A percentile compares a stretch with the other conserved stretches of the same genome.
Evolutionary conservation across 495 filamentous ascomycete genomes (phyloP).

Genomic region (Lasiosphaeris hirsuta): DNA sequence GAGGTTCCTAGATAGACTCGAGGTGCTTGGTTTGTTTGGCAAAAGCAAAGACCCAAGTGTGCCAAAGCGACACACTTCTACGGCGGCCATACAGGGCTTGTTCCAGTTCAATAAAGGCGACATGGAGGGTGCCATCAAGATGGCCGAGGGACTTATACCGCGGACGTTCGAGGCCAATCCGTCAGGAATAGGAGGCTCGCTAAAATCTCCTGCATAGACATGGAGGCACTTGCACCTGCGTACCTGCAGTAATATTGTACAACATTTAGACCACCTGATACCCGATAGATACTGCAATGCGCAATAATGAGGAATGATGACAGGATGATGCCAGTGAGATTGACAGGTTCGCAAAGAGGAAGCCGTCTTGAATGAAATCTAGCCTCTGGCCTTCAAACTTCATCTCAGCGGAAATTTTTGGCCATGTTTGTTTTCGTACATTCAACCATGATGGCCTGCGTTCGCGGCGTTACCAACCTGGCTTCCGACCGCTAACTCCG

Average conservation of each 20-base stretch:
- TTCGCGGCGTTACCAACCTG: too few relatives aligned
- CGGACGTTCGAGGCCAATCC: slow-evolving; percentile 46
- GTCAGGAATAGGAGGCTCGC: slow-evolving; percentile 18
- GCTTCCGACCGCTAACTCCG: too few relatives aligned
- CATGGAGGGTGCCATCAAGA: slow-evolving; percentile 79
- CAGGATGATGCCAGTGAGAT: too few relatives aligned
- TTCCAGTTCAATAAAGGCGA: slow-evolving; percentile 93
- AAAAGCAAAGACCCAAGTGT: slow-evolving; percentile 35
- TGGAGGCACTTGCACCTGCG: background rate
- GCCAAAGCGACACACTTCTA: slow-evolving; percentile 61
- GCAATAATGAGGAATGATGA: too few relatives aligned
- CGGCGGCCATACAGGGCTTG: slow-evolving; percentile 86
- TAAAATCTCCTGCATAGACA: slow-evolving; percentile 29
- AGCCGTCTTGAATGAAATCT: too few relatives aligned
- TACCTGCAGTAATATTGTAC: slow-evolving; percentile 11
- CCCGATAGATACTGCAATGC: background rate
- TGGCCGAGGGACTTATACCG: slow-evolving; percentile 66
- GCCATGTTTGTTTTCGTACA: too few relatives aligned
- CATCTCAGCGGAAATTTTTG: too few relatives aligned
- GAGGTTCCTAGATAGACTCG: slow-evolving; percentile 48
- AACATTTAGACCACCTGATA: slow-evolving; percentile 16
- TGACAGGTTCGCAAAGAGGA: too few relatives aligned
- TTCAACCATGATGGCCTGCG: too few relatives aligned
- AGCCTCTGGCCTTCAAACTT: too few relatives aligned
- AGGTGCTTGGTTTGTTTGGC: slow-evolving; percentile 47